Conservation (phyloP, 495 filamentous ascomycete genomes). For the Staphylotrichum longicolle region DNA sequence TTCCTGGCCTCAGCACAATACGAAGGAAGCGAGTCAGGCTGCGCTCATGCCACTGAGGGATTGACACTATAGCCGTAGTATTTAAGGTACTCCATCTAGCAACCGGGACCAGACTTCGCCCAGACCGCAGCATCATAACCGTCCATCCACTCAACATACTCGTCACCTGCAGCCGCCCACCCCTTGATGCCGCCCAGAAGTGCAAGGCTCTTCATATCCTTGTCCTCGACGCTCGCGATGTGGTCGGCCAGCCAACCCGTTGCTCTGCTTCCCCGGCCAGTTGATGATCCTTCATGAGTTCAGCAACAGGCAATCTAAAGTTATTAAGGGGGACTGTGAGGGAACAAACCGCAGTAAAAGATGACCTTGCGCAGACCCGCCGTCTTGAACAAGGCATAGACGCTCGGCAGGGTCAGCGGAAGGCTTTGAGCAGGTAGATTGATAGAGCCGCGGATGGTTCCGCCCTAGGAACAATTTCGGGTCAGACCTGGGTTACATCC, state of each 20-base stretch:
- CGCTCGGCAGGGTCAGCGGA: slow-evolving; percentile 53
- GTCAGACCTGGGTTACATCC: too few species aligned
- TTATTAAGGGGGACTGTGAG: slow-evolving; percentile 18
- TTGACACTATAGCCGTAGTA: too few species aligned
- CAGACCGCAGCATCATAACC: slow-evolving; percentile 56
- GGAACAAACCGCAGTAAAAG: slow-evolving; percentile 62
- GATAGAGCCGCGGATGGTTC: slow-evolving; percentile 64
- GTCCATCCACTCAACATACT: slow-evolving; percentile 56
- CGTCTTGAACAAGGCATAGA: slow-evolving; percentile 54
- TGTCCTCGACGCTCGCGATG: slow-evolving; percentile 46
- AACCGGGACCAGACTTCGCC: slow-evolving; percentile 24
- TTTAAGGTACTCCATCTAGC: background rate
- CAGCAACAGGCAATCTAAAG: background rate
- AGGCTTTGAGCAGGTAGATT: slow-evolving; percentile 71
- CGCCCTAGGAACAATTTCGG: slow-evolving; percentile 48
- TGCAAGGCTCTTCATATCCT: slow-evolving; percentile 52
- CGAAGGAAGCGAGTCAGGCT: too few species aligned
- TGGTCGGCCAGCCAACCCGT: slow-evolving; percentile 67
- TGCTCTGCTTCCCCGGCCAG: slow-evolving; percentile 59
- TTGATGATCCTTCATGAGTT: slow-evolving; percentile 54
- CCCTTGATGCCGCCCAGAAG: slow-evolving; percentile 63
- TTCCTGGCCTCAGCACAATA: too few species aligned
- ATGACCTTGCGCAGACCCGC: slow-evolving; percentile 54
- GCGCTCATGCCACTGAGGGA: too few species aligned
- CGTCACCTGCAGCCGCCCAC: slow-evolving; percentile 57